Evolutionary conservation across 805 yeast species (phyloP), one percentile per base, ranked within the genome.

Genomic region (Zygoascus bituminiphila): DNA sequence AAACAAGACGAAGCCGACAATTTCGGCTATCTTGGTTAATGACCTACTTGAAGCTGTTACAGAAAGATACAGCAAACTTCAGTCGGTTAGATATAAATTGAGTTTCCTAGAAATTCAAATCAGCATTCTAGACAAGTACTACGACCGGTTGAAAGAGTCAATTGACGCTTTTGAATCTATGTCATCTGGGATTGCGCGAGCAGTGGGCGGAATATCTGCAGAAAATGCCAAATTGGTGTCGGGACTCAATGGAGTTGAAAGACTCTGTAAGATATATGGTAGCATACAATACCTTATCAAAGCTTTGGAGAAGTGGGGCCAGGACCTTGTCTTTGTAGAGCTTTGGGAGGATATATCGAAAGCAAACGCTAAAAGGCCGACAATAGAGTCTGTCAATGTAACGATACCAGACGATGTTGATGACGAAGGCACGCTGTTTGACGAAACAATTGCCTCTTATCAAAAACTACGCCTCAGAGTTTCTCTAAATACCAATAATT

Each of bases 101-200:
- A 72, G 74, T 54, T 80, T 78, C 52, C 67, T 82, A 6, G 76
- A 73, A 20, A 75, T 83, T 40, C 89, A 83, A 60, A 59, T 82
- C 40, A 68, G 70, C 21, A 58, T 84, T 23, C 57, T 83, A 23
- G 82, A 81, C 45, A 65, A 64, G 37, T 82, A 80, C 57, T 70
- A 68, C 51, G 68, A 65, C 5, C 65, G 66, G 12, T 60, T 80
- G 35, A 62, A 67, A 33, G 67, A 65, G 12, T 69, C 74, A 14
- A 63, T 73, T 25, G 66, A 68, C 26, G 70, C 71, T 1, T 71
- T 75, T 52, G 74, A 70, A 42, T 74, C 70, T 14, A 56, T 54
- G 55, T 63, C 60, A 15, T 67, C 72, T 39, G 55, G 63, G 14
- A 49, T 67, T 21, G 62, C 62, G 22, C 58, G 71, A 22, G 68